Conservation (phyloP, 192 early-diverging fungal species). For the Podila epicladia region DNA sequence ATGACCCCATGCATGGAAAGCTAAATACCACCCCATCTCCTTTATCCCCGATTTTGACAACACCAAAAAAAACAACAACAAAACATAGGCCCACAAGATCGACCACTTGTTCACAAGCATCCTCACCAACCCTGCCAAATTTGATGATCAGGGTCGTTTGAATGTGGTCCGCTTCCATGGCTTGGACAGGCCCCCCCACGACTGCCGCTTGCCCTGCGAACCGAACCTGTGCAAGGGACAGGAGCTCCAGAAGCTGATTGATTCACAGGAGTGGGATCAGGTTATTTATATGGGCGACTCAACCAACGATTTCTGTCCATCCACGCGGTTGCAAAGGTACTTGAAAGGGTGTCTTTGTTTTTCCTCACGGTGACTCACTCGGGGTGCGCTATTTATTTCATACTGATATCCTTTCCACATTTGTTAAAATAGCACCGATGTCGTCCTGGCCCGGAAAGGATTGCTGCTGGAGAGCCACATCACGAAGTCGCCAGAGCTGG, state of each 20-base stretch:
- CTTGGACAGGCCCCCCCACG: slow-evolving; percentile 51
- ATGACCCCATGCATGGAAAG: too few species aligned
- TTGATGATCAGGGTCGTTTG: slow-evolving; percentile 55
- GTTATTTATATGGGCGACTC: slow-evolving; percentile 66
- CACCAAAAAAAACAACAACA: slow-evolving; percentile 6
- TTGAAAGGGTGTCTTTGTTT: too few species aligned
- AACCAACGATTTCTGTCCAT: slow-evolving; percentile 63
- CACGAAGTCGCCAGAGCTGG: slow-evolving; percentile 11
- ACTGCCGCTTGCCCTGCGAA: slow-evolving; percentile 61
- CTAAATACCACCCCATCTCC: too few species aligned
- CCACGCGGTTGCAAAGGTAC: slow-evolving; percentile 49
- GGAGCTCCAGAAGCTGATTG: slow-evolving; percentile 41
- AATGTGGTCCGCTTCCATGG: slow-evolving; percentile 55
- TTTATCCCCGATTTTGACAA: neutral
- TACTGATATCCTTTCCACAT: neutral
- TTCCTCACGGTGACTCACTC: too few species aligned
- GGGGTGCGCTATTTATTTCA: neutral
- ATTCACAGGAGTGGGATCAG: slow-evolving; percentile 34
- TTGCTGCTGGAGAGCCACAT: slow-evolving; percentile 37
- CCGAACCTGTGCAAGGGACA: slow-evolving; percentile 73
- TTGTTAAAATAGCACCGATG: slow-evolving; percentile 2
- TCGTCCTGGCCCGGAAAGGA: slow-evolving; percentile 31
- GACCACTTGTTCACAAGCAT: slow-evolving; percentile 55
- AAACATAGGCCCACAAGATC: slow-evolving; percentile 56
- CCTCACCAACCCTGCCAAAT: slow-evolving; percentile 67